These are phyloP conservation scores for Schizochytrium sp. DNA, from an alignment of 108 stramenopile species.

Conservation along the genomic window DNA sequence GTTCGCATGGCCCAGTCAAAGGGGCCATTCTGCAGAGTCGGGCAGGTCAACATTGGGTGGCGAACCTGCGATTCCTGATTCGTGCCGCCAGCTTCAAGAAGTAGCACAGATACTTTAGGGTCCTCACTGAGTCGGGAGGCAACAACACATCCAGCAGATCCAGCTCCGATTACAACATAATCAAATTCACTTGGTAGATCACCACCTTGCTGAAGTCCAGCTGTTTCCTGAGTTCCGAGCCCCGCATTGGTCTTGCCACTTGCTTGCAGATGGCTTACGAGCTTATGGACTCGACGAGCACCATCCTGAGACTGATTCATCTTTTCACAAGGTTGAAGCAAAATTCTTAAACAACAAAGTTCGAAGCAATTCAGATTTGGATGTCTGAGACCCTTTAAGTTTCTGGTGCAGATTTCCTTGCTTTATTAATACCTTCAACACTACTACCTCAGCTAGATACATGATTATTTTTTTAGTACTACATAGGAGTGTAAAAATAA, in stretches of 20 bases:
- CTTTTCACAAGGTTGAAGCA: too few species aligned
- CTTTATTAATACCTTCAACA: too few species aligned
- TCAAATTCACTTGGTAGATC: conserved; percentile 70
- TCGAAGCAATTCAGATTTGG: too few species aligned
- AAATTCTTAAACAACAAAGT: too few species aligned
- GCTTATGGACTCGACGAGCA: background rate
- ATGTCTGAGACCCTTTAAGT: too few species aligned
- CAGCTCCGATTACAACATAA: conserved; percentile 86
- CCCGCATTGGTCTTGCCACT: background rate
- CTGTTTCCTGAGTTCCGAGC: background rate
- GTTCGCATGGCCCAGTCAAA: conserved; percentile 34
- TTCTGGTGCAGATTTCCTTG: too few species aligned
- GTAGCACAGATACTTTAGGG: conserved; percentile 66
- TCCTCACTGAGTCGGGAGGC: conserved; percentile 76
- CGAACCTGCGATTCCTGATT: conserved; percentile 45
- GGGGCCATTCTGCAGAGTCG: conserved; percentile 1
- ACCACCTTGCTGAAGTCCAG: conserved; percentile 21
- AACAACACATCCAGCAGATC: conserved; percentile 81
- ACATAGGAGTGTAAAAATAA: too few species aligned
- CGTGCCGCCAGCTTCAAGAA: conserved; percentile 72
- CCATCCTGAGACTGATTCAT: too few species aligned
- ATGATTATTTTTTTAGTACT: too few species aligned
- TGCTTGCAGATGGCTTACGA: background rate
- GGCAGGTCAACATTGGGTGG: conserved; percentile 38
- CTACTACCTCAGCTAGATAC: too few species aligned